These are phyloP conservation scores for Coemansia sp. DNA, from an alignment of 192 early-diverging fungal species.

Conservation along the genomic window DNA sequence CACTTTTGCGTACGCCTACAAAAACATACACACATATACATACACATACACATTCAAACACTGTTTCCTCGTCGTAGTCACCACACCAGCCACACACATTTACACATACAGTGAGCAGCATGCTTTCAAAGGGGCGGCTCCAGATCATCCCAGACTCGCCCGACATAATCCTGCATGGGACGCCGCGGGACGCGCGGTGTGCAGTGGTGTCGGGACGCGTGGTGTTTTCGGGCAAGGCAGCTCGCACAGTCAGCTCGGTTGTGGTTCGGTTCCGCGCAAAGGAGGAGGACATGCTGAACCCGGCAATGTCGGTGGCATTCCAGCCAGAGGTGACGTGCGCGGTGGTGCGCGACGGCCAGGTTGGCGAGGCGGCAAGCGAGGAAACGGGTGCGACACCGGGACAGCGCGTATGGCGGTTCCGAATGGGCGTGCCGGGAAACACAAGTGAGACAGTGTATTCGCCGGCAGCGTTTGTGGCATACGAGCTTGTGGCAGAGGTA, in stretches of 20 bases:
- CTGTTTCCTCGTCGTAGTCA: too few relatives aligned
- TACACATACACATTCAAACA: not conserved
- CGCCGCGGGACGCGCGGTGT: constrained; percentile 37
- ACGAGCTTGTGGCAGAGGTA: constrained; percentile 45
- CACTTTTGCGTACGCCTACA: not conserved
- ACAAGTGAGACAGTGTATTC: constrained; percentile 42
- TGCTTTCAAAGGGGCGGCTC: constrained; percentile 39
- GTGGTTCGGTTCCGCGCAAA: constrained; percentile 38
- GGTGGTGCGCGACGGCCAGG: constrained; percentile 33
- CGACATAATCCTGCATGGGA: constrained; percentile 38
- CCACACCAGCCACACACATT: not conserved
- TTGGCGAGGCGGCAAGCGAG: constrained; percentile 12
- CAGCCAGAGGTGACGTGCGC: constrained; percentile 29
- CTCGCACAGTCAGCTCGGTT: constrained; percentile 33
- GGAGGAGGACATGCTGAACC: constrained; percentile 43
- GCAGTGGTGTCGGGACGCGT: constrained; percentile 37
- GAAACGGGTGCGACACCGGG: constrained; percentile 10
- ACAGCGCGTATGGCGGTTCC: constrained; percentile 44
- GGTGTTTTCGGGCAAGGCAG: constrained; percentile 17
- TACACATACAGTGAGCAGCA: not conserved
- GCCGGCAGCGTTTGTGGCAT: constrained; percentile 37
- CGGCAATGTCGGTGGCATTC: constrained; percentile 35
- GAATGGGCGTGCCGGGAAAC: constrained; percentile 42
- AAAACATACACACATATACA: not conserved
- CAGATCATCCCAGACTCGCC: constrained; percentile 38